phyloP scores from a whole-genome alignment of 257 asterid species.

The Solanum tarapatanum region DNA sequence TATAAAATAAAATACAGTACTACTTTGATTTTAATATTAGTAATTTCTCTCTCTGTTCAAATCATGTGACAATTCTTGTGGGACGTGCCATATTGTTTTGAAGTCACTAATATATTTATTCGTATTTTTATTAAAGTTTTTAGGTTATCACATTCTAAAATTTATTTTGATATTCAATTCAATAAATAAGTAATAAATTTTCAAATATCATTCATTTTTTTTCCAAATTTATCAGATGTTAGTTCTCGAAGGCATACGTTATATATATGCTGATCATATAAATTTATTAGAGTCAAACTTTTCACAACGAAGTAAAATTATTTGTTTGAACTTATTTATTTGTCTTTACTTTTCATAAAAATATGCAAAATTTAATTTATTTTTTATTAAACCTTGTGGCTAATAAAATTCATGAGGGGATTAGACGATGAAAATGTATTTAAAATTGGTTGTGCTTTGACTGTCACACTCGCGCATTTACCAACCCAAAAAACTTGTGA shows the following conservation, averaged over 20 bases:
- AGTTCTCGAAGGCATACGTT: not conserved
- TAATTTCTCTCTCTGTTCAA: not conserved
- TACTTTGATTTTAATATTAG: not conserved
- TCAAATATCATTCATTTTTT: not conserved
- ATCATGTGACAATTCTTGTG: not conserved
- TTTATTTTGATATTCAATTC: not conserved
- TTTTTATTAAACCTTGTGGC: not conserved
- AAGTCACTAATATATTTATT: not conserved
- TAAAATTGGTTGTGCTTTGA: conserved; percentile 1
- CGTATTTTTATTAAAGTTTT: not conserved
- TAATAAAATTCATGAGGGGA: not conserved
- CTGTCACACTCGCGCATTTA: not conserved
- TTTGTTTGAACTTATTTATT: not conserved
- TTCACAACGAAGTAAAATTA: not conserved
- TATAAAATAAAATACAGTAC: not conserved
- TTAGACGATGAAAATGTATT: not conserved
- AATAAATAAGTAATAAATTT: not conserved
- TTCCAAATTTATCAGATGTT: not conserved
- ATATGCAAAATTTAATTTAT: not conserved
- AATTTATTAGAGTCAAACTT: not conserved
- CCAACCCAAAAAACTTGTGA: not conserved
- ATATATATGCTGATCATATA: not conserved
- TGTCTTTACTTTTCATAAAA: not conserved
- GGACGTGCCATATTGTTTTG: not conserved
- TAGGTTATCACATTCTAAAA: not conserved